Conservation (phyloP, 2,329 filamentous ascomycete species). For the Aspergillus arachidicola region DNA sequence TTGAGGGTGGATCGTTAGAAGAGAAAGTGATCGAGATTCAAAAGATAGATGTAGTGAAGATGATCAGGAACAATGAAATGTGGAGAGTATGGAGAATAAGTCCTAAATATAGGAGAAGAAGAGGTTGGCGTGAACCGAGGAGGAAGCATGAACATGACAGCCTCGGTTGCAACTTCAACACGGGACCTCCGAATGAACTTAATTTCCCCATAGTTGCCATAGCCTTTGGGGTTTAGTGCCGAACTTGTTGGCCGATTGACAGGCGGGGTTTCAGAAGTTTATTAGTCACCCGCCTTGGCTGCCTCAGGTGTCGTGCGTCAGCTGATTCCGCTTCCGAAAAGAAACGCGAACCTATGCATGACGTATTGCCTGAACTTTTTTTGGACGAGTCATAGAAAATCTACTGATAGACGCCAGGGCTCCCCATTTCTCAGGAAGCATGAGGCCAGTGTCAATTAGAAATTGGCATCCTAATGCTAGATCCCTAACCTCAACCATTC, state of each 20-base stretch:
- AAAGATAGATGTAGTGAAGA: constrained; percentile 4
- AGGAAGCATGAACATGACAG: constrained; percentile 3
- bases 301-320: constrained; percentile 3
- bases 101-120: constrained; percentile 6
- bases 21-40: constrained; percentile 8
- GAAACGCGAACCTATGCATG: background rate
- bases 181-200: background rate
- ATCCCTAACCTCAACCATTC: constrained; percentile 8
- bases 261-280: background rate
- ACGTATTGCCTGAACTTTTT: background rate
- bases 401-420: background rate
- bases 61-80: constrained; percentile 1
- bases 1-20: constrained; percentile 15
- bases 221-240: background rate
- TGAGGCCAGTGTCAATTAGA: constrained; percentile 10
- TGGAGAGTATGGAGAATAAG: constrained; percentile 1
- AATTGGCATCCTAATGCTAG: constrained; percentile 19
- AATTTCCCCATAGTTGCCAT: background rate
- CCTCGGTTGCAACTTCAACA: constrained; percentile 3
- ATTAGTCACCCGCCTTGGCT: background rate
- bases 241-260: background rate
- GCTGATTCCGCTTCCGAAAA: background rate
- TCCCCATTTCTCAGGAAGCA: constrained; percentile 2
- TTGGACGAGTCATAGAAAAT: background rate
- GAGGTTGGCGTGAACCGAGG: background rate